Conservation (phyloP, 306 rosid species). For the Cucurbita moschata region DNA sequence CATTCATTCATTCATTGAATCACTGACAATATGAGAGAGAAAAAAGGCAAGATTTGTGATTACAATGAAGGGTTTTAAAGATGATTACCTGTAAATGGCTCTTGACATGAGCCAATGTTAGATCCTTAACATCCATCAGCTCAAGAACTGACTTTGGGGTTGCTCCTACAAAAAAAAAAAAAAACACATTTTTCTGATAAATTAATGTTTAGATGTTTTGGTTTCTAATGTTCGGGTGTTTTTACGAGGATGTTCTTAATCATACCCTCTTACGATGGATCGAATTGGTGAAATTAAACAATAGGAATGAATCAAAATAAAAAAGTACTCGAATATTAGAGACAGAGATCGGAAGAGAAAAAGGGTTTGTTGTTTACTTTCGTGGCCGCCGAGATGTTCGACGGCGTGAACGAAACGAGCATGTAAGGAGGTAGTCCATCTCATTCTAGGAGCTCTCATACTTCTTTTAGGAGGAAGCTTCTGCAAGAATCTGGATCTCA, state of each 20-base stretch:
- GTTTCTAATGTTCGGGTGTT: background rate
- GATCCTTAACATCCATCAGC: slow-evolving; percentile 98
- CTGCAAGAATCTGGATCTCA: slow-evolving; percentile 69
- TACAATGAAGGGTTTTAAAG: background rate
- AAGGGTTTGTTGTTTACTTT: slow-evolving; percentile 29
- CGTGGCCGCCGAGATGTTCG: slow-evolving; percentile 94
- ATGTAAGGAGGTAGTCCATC: slow-evolving; percentile 86
- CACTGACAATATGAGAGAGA: background rate
- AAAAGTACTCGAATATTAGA: background rate
- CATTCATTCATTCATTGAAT: background rate
- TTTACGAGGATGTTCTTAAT: no score
- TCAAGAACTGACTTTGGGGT: slow-evolving; percentile 93
- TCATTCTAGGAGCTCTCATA: slow-evolving; percentile 91
- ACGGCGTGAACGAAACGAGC: slow-evolving; percentile 87
- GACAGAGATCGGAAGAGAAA: background rate
- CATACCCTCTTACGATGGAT: no score
- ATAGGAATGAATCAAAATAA: background rate
- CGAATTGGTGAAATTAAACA: background rate
- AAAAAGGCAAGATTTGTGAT: background rate
- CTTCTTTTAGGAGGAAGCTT: slow-evolving; percentile 66
- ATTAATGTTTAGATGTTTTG: background rate
- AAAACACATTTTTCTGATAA: background rate
- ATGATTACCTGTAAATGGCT: slow-evolving; percentile 80
- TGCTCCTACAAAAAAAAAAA: slow-evolving; percentile 39
- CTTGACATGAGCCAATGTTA: slow-evolving; percentile 89